phyloP scores from a whole-genome alignment of 140 eudicot genomes.

The Anethum foeniculum region DNA sequence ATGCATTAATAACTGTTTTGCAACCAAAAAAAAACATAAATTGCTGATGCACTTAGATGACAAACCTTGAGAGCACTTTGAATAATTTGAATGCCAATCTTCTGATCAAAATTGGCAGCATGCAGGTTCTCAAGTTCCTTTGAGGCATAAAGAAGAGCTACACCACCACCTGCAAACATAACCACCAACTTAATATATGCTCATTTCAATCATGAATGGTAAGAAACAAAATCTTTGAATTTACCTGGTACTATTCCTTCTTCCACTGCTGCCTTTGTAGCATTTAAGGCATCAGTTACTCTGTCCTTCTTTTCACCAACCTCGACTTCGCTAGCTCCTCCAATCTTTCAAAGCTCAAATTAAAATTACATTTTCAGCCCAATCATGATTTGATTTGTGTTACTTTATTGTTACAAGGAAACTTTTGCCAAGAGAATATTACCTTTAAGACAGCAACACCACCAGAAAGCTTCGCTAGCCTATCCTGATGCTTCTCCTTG shows the following conservation, averaged over 20 bases:
- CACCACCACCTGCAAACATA: slow-evolving; percentile 55
- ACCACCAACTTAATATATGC: neutral
- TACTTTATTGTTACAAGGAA: neutral
- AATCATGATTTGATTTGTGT: neutral
- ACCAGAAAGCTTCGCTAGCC: slow-evolving; percentile 75
- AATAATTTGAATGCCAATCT: slow-evolving; percentile 75
- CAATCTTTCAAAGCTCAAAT: slow-evolving; percentile 31
- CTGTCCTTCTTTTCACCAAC: slow-evolving; percentile 71
- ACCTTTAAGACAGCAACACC: slow-evolving; percentile 80
- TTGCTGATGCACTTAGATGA: neutral
- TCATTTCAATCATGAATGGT: neutral
- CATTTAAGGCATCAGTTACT: slow-evolving; percentile 67
- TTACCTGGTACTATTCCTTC: slow-evolving; percentile 70
- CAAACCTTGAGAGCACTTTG: slow-evolving; percentile 72
- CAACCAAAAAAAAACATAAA: neutral
- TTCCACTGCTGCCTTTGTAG: slow-evolving; percentile 73
- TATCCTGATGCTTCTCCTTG: slow-evolving; percentile 60
- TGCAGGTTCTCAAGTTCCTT: slow-evolving; percentile 55
- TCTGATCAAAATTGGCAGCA: slow-evolving; percentile 72
- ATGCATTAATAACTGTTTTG: neutral
- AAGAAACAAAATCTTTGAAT: neutral
- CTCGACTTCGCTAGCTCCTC: slow-evolving; percentile 73
- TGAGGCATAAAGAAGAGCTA: slow-evolving; percentile 77
- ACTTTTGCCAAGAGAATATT: neutral
- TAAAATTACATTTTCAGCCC: neutral